A percentile compares a stretch with the other conserved stretches of the same genome.
These are phyloP conservation scores for Solanum chiquidenum DNA, from an alignment of 257 asterid genomes.

Conservation along the genomic window DNA sequence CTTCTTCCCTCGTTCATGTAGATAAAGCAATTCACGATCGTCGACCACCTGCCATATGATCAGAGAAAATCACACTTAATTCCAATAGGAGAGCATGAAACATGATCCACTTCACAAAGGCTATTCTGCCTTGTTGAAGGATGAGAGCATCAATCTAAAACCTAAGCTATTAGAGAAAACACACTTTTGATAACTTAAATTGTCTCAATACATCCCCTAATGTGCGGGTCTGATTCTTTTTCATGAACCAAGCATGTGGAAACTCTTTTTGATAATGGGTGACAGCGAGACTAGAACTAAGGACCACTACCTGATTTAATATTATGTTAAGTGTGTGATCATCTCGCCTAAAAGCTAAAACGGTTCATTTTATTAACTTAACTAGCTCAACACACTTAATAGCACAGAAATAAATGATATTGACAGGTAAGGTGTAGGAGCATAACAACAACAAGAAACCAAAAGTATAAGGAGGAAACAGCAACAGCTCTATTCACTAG, in stretches of 20 bases:
- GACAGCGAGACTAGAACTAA: neutral
- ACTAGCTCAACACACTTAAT: neutral
- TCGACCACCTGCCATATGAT: conserved; percentile 45
- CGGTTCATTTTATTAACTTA: neutral
- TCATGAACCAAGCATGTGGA: neutral
- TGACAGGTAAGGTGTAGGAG: neutral
- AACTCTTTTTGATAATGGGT: neutral
- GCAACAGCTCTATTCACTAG: neutral
- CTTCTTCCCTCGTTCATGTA: conserved; percentile 80
- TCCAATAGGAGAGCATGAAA: neutral
- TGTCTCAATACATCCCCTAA: neutral
- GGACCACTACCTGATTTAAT: neutral
- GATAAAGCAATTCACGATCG: conserved; percentile 53
- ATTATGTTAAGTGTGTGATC: neutral
- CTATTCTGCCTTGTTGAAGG: neutral
- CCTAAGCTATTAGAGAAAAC: neutral
- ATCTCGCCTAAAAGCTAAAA: neutral
- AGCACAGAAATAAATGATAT: neutral
- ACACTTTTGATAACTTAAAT: neutral
- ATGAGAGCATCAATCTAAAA: neutral
- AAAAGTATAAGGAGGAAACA: neutral
- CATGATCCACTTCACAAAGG: neutral
- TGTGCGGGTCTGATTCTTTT: neutral
- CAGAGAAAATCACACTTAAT: neutral
- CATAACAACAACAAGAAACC: neutral